phyloP scores from a whole-genome alignment of 371 early-diverging fungal species.

The Rhizopus arrhizus region DNA sequence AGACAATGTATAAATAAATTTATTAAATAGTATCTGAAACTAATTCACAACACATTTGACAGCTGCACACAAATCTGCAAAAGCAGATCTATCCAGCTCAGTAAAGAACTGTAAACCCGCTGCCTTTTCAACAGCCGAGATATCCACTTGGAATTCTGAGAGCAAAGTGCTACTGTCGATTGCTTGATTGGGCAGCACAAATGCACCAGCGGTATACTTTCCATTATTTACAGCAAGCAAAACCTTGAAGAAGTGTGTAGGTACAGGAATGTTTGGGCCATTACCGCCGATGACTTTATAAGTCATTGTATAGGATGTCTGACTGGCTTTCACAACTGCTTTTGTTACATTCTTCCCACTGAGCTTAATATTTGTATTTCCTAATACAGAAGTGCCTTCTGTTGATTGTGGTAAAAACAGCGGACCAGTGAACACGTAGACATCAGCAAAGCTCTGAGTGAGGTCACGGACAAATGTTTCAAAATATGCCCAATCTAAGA shows the following conservation, averaged over 20 bases:
- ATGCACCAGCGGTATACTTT: conserved; percentile 61
- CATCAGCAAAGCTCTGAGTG: conserved; percentile 63
- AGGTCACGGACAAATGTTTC: conserved; percentile 72
- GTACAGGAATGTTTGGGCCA: conserved; percentile 82
- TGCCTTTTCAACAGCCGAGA: conserved; percentile 70
- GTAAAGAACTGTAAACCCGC: conserved; percentile 78
- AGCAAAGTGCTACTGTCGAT: conserved; percentile 67
- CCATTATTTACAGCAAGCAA: conserved; percentile 52
- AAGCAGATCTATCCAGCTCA: conserved; percentile 47
- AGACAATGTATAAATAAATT: too few relatives aligned
- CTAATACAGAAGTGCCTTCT: not conserved
- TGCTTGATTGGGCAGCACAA: conserved; percentile 81
- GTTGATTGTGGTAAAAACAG: conserved; percentile 63
- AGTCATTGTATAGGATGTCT: conserved; percentile 38
- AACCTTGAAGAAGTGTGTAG: conserved; percentile 91
- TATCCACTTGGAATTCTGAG: conserved; percentile 64
- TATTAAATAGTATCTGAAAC: too few relatives aligned
- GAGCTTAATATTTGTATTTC: not conserved
- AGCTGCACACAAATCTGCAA: conserved; percentile 39
- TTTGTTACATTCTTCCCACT: not conserved
- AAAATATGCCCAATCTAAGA: conserved; percentile 73
- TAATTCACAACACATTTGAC: not conserved
- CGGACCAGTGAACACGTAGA: conserved; percentile 79
- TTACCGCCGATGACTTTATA: conserved; percentile 78
- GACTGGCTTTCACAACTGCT: not conserved